Base-by-base conservation (phyloP, 257 asterid species). In the Scutellaria barbata region DNA sequence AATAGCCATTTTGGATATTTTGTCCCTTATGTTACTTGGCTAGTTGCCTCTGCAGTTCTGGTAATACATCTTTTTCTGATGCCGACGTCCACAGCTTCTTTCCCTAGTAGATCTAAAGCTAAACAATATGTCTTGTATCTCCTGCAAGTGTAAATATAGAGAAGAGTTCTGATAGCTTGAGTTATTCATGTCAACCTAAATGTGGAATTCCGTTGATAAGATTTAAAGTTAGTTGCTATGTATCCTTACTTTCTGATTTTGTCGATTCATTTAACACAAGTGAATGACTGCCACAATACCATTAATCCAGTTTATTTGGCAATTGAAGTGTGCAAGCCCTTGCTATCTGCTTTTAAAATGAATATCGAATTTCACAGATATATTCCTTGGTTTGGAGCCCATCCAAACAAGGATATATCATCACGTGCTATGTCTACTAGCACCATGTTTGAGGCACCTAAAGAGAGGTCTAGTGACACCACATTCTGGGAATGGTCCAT, bases 401-500 rank as follows among this genome's bases (percentile, higher is more conserved):
- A 74, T 14, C 80, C 88, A 54, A 84, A 73, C 77, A 80, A 79
- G 85, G 88, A 81, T 59, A 60, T 79, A 76, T 77, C 87, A 39
- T 66, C 91, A 14, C 62, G 84, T 8, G 53, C 56, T 74, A 72
- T 78, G 62, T 71, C 86, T 37, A 33, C 83, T 35, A 33, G 69
- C 79, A 72, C 85, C 61, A 47, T 72, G 25, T 63, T 68, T 65
- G 81, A 85, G 68, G 66, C 79, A 52, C 79, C 83, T 40, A 61
- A 77, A 53, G 84, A 81, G 78, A 79, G 71, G 58, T 59, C 80
- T 47, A 52, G 64, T 63, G 84, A 80, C 40, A 69, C 79, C 79
- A 74, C 77, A 74, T 69, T 87, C 82, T 84, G 86, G 89, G 81
- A 83, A 22, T 76, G 82, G 90, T 79, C 92, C 35, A 45, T 81